Evolutionary conservation across 108 stramenopile species (phyloP).

Genomic region (Poteriospumella lacustris): DNA sequence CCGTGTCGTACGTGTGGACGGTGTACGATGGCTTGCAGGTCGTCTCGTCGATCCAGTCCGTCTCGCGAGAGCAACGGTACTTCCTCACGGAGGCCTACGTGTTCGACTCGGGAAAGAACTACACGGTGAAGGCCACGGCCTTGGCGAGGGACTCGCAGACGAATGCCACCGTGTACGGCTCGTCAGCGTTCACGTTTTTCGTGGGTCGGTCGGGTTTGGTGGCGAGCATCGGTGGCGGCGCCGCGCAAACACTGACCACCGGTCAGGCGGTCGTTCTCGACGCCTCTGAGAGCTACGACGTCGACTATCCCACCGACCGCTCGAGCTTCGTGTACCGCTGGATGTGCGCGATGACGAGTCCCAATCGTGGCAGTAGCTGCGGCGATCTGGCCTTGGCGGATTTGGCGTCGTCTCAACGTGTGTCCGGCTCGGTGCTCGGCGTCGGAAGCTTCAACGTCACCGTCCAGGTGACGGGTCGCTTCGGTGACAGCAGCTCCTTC

Average conservation of each 20-base stretch:
- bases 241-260: too few species aligned
- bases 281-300: neutral
- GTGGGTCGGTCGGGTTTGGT: too few species aligned
- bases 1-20: neutral
- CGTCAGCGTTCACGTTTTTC: too few species aligned
- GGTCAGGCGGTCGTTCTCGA: neutral
- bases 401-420: too few species aligned
- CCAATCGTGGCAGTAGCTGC: neutral
- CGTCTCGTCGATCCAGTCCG: neutral
- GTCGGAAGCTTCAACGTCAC: neutral
- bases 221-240: too few species aligned
- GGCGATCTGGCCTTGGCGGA: too few species aligned
- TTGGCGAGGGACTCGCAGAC: too few species aligned
- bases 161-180: too few species aligned
- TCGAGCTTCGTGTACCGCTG: too few species aligned
- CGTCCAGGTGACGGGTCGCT: neutral
- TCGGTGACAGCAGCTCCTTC: neutral
- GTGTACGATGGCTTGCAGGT: neutral
- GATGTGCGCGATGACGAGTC: neutral
- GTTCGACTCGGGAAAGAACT: neutral
- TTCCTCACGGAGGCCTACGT: neutral
- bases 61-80: neutral
- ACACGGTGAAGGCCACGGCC: neutral
- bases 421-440: too few species aligned
- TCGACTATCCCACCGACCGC: neutral